Percentiles rank a stretch among this genome's conserved stretches.
phyloP scores from a whole-genome alignment of 139 green algal genomes.

The Coccomyxa sp. region DNA sequence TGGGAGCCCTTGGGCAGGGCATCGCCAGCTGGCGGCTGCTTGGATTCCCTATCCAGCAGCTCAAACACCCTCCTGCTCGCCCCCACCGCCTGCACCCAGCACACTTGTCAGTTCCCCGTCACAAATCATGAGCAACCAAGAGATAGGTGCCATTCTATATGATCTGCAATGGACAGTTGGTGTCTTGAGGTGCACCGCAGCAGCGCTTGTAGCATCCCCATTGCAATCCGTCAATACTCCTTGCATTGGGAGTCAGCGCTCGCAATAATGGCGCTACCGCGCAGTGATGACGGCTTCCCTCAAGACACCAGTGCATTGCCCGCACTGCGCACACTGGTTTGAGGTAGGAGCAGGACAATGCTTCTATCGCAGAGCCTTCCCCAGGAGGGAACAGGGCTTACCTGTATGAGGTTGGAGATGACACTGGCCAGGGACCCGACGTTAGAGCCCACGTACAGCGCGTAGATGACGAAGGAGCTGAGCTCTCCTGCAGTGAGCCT shows the following conservation, averaged over 20 bases:
- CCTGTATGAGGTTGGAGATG: slow-evolving; percentile 34
- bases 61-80: slow-evolving; percentile 44
- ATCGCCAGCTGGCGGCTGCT: slow-evolving; percentile 18
- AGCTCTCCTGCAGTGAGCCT: slow-evolving; percentile 30
- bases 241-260: no score
- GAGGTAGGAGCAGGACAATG: no score
- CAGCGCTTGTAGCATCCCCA: no score
- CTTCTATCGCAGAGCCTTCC: no score
- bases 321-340: no score
- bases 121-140: neutral
- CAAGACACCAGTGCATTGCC: no score
- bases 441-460: slow-evolving; percentile 38
- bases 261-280: no score
- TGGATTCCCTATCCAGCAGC: slow-evolving; percentile 41
- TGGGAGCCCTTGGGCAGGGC: slow-evolving; percentile 19
- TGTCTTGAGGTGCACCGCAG: no score
- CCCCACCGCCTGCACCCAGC: slow-evolving; percentile 33
- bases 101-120: no score
- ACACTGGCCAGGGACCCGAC: slow-evolving; percentile 32
- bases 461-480: slow-evolving; percentile 48
- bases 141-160: neutral
- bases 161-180: neutral
- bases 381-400: slow-evolving; percentile 1
- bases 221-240: no score
- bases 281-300: no score